phyloP scores from a whole-genome alignment of 208 protist species.

The Angomonas ambiguus region DNA sequence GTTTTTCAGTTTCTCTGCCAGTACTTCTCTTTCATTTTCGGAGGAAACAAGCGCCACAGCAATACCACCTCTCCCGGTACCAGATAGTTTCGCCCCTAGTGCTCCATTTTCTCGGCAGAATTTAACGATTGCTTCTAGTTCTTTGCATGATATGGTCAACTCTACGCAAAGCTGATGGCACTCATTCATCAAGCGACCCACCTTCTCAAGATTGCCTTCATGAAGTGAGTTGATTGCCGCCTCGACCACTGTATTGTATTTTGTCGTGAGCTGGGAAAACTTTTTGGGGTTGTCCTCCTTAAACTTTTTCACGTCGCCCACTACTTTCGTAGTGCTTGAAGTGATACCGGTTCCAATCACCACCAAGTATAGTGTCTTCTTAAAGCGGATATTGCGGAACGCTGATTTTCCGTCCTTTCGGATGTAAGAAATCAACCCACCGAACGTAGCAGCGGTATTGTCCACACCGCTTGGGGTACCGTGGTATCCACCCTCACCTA shows the following conservation, averaged over 20 bases:
- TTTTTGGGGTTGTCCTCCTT: conserved; percentile 32
- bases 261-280: conserved; percentile 36
- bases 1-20: conserved; percentile 33
- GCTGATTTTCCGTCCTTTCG: conserved; percentile 25
- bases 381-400: conserved; percentile 35
- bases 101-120: conserved; percentile 36
- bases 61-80: conserved; percentile 77
- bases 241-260: conserved; percentile 37
- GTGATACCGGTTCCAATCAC: conserved; percentile 85
- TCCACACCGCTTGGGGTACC: conserved; percentile 87
- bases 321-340: conserved; percentile 63
- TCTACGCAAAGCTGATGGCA: conserved; percentile 65
- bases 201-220: conserved; percentile 24
- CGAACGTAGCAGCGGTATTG: conserved; percentile 85
- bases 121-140: conserved; percentile 69
- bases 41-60: conserved; percentile 45
- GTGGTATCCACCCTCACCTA: conserved; percentile 83
- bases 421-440: conserved; percentile 74
- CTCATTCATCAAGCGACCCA: conserved; percentile 62
- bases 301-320: conserved; percentile 50
- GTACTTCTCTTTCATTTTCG: conserved; percentile 26
- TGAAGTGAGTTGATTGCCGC: conserved; percentile 39
- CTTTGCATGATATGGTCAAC: conserved; percentile 52
- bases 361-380: conserved; percentile 51
- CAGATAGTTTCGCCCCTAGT: conserved; percentile 76